Evolutionary conservation across 2,329 filamentous ascomycete genomes (phyloP), one percentile per base, ranked within the genome.

Genomic region (Ophiostoma pallidulum): DNA sequence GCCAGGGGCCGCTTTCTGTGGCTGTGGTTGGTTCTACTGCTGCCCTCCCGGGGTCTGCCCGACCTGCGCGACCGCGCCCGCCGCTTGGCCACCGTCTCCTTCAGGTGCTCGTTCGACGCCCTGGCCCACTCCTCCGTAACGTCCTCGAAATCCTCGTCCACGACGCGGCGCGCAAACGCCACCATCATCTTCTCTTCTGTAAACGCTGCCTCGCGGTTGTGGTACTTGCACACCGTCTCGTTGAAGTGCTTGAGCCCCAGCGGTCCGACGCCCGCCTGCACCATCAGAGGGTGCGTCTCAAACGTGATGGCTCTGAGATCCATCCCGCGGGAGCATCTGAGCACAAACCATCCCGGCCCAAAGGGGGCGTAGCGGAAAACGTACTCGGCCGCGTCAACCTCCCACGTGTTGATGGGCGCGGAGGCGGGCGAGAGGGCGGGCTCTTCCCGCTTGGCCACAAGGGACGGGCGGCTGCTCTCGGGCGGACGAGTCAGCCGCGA

Each of bases 291-390:
- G 22, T 43, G 31, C 14, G 3, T n/a, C n/a, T 31, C 24, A 14
- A 51, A 48, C 4, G 8, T 14, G 20, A 45, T n/a, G 4, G 45
- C 26, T 14, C 13, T 4, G 18, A n/a, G 12, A 10, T 48, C 10
- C 8, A 16, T 8, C 13, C 41, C 48, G 8, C 37, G 45, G 6
- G 20, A 4, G 26, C 45, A 51, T 24, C 51, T 48, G 14, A 53
- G 33, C 13, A 50, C 45, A 16, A 51, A 53, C 48, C 48, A 53
- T 13, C 51, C 51, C 4, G 35, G 31, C 14, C 48, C 51, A 13
- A 51, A 44, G 2, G 33, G 38, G 4, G 14, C 19, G 37, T 53
- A 51, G 22, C 33, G 26, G 16, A 53, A 48, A 9, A 53, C 10
- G 24, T 41, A 51, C 4, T 51, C 51, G 2, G 16, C 22, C 4